Conservation (phyloP, 2,329 filamentous ascomycete genomes). For the Cordyceps cateniannulata region DNA sequence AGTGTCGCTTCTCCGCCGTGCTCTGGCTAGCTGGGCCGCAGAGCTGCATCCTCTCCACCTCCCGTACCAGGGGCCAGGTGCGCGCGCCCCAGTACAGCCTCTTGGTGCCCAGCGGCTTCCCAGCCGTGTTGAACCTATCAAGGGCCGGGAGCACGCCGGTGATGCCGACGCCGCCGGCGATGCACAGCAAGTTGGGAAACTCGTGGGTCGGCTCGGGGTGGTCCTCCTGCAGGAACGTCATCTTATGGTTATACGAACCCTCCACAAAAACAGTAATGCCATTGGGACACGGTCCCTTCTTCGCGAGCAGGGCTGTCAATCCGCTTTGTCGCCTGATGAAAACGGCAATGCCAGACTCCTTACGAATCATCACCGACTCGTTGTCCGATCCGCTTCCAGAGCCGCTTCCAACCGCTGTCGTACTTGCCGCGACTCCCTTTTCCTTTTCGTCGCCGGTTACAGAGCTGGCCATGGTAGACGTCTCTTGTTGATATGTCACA, state of each 20-base stretch:
- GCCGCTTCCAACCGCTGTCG: neutral
- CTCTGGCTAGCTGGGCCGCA: slow-evolving; percentile 1
- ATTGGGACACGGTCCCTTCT: slow-evolving; percentile 12
- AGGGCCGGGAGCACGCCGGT: slow-evolving; percentile 24
- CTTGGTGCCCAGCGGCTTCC: slow-evolving; percentile 18
- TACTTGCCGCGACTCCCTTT: slow-evolving; percentile 2
- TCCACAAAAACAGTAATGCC: slow-evolving; percentile 24
- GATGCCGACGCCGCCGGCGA: slow-evolving; percentile 27
- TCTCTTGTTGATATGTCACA: slow-evolving; percentile 14
- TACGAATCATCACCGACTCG: neutral
- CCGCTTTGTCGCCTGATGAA: slow-evolving; percentile 22
- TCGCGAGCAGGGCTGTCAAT: slow-evolving; percentile 19
- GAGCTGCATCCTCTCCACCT: slow-evolving; percentile 20
- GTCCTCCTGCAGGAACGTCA: slow-evolving; percentile 16
- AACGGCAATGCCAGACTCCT: slow-evolving; percentile 21
- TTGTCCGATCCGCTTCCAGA: slow-evolving; percentile 1
- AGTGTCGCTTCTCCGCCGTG: slow-evolving; percentile 11
- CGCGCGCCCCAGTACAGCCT: slow-evolving; percentile 26
- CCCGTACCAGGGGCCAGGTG: slow-evolving; percentile 20
- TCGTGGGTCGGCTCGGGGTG: slow-evolving; percentile 12
- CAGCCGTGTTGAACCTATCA: slow-evolving; percentile 17
- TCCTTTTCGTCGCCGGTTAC: slow-evolving; percentile 12
- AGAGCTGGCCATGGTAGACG: neutral
- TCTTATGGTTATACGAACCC: slow-evolving; percentile 22
- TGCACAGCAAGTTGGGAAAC: slow-evolving; percentile 23